Conservation (phyloP, 2,329 filamentous ascomycete genomes). For the Aspergillus neoniger region DNA sequence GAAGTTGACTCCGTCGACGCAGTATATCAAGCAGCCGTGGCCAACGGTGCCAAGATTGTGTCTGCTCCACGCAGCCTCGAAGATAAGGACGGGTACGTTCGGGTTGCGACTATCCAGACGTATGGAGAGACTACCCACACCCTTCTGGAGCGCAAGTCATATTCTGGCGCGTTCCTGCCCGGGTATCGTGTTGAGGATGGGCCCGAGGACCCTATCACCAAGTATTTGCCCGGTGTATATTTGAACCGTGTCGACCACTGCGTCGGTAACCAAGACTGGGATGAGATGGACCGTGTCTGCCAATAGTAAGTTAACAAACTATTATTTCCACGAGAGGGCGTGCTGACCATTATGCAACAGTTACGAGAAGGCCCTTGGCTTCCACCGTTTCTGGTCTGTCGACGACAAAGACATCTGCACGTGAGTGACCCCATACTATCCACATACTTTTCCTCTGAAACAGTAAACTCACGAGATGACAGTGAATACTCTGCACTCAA, state of each 20-base stretch:
- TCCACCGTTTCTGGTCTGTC: conserved; percentile 97
- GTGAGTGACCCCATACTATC: conserved; percentile 27
- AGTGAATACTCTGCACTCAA: conserved; percentile 82
- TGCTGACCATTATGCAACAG: conserved; percentile 39
- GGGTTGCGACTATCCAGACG: conserved; percentile 78
- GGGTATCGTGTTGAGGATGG: conserved; percentile 66
- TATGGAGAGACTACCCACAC: conserved; percentile 97
- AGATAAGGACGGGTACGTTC: conserved; percentile 67
- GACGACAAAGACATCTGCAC: conserved; percentile 90
- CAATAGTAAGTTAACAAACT: conserved; percentile 51
- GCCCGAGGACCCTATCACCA: conserved; percentile 48
- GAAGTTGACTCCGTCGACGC: conserved; percentile 86
- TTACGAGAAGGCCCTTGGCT: conserved; percentile 86
- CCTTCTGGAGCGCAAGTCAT: conserved; percentile 71
- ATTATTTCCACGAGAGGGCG: background rate
- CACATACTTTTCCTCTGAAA: too few species aligned
- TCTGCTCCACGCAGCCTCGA: conserved; percentile 57
- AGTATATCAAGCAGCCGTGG: conserved; percentile 74
- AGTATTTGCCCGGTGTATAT: conserved; percentile 62
- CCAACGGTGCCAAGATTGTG: conserved; percentile 45
- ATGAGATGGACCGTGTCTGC: conserved; percentile 72
- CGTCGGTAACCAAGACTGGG: conserved; percentile 95
- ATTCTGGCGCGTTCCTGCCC: conserved; percentile 77
- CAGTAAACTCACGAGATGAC: conserved; percentile 1
- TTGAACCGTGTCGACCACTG: conserved; percentile 89